Percentiles rank a stretch among this genome's conserved stretches.
These are phyloP conservation scores for Malus sylvestris DNA, from an alignment of 306 rosid genomes.

Conservation along the genomic window DNA sequence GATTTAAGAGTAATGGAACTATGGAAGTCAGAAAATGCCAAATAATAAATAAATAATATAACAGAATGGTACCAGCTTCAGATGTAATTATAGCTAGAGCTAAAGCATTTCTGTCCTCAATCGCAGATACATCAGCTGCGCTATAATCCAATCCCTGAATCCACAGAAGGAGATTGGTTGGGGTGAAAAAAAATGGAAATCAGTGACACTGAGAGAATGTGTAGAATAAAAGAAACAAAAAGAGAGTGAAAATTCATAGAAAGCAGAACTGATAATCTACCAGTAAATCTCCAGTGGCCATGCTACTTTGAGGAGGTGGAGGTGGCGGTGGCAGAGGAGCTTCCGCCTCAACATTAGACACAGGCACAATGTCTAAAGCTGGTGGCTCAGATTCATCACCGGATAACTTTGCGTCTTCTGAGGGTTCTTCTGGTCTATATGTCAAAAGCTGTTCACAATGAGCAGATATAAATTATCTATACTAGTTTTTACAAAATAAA, in stretches of 20 bases:
- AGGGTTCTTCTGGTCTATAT: slow-evolving; percentile 72
- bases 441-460: slow-evolving; percentile 77
- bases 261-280: slow-evolving; percentile 31
- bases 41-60: slow-evolving; percentile 3
- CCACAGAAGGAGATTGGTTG: slow-evolving; percentile 9
- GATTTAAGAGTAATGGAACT: slow-evolving; percentile 12
- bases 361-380: slow-evolving; percentile 39
- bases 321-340: slow-evolving; percentile 20
- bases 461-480: slow-evolving; percentile 16
- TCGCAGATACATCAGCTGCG: slow-evolving; percentile 51
- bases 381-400: slow-evolving; percentile 60
- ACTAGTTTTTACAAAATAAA: background rate
- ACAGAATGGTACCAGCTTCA: slow-evolving; percentile 42
- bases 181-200: background rate
- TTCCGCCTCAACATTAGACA: slow-evolving; percentile 44
- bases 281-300: slow-evolving; percentile 79
- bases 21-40: slow-evolving; percentile 6
- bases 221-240: background rate
- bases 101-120: slow-evolving; percentile 90
- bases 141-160: slow-evolving; percentile 71
- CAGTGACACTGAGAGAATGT: background rate
- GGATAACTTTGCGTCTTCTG: slow-evolving; percentile 48
- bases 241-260: background rate
- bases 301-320: slow-evolving; percentile 49
- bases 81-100: slow-evolving; percentile 85